These are phyloP conservation scores for Apiospora aurea DNA, from an alignment of 2,329 filamentous ascomycete genomes.

Conservation along the genomic window DNA sequence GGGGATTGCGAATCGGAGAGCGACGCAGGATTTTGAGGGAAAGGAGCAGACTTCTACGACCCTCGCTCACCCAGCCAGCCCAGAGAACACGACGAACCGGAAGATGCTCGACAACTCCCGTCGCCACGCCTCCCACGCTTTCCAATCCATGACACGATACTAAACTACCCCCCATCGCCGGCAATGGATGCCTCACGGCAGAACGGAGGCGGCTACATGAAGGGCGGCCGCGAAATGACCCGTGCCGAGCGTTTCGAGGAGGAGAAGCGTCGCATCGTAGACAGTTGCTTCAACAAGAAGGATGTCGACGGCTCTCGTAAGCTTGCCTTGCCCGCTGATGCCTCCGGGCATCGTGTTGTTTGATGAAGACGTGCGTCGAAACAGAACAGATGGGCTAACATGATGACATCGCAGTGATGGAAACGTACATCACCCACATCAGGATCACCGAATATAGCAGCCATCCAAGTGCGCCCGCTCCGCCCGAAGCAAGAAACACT, in stretches of 20 bases:
- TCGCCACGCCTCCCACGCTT: neutral
- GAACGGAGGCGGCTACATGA: constrained; percentile 26
- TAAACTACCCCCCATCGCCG: constrained; percentile 19
- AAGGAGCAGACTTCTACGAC: neutral
- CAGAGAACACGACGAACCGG: constrained; percentile 3
- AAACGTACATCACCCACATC: constrained; percentile 98
- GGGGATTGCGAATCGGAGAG: constrained; percentile 7
- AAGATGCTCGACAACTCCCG: constrained; percentile 18
- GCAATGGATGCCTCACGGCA: constrained; percentile 28
- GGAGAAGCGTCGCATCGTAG: constrained; percentile 92
- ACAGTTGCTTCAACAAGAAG: constrained; percentile 91
- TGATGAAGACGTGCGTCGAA: neutral
- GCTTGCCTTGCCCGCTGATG: constrained; percentile 44
- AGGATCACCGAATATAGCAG: constrained; percentile 85
- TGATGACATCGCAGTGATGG: constrained; percentile 63
- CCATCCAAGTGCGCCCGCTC: constrained; percentile 84
- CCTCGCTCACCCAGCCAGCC: neutral
- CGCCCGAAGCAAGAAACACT: constrained; percentile 73
- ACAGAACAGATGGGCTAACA: constrained; percentile 20
- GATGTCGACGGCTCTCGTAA: constrained; percentile 86
- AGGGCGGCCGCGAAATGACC: constrained; percentile 45
- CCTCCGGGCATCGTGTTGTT: constrained; percentile 25
- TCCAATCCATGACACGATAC: constrained; percentile 22
- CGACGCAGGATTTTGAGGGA: constrained; percentile 9
- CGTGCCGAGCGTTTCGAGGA: constrained; percentile 91